phyloP scores from a whole-genome alignment of 176 grass and related monocot species.

The Lolium perenne region DNA sequence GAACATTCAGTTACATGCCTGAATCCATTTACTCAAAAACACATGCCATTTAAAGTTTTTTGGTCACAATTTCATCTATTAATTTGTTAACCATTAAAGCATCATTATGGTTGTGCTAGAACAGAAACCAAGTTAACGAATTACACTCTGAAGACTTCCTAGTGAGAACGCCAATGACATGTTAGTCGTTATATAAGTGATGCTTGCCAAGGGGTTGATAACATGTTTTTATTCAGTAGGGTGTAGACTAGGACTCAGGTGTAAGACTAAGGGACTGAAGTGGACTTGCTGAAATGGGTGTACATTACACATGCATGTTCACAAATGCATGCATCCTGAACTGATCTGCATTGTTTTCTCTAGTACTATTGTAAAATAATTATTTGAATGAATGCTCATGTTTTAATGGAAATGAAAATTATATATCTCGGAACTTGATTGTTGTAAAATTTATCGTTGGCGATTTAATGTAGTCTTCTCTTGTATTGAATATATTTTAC shows the following conservation, averaged over 20 bases:
- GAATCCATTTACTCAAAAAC: background rate
- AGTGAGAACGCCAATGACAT: conserved; percentile 11
- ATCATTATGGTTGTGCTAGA: background rate
- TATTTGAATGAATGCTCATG: background rate
- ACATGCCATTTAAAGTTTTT: background rate
- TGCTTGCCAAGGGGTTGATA: background rate
- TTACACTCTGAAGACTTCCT: conserved; percentile 11
- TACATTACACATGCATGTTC: conserved; percentile 2
- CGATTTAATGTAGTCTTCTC: background rate
- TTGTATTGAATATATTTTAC: background rate
- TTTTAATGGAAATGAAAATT: conserved; percentile 16
- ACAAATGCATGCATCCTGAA: conserved; percentile 21
- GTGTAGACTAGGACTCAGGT: background rate
- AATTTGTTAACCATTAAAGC: background rate
- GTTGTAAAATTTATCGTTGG: background rate
- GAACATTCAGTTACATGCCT: background rate
- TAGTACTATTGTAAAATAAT: background rate
- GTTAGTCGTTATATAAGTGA: background rate
- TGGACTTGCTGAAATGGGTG: conserved; percentile 30
- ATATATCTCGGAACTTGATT: conserved; percentile 15
- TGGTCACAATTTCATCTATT: background rate
- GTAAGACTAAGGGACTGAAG: conserved; percentile 17
- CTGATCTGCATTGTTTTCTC: conserved; percentile 15
- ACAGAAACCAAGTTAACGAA: background rate
- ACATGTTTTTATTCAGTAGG: background rate